Evolutionary conservation across 1,139 yeast species (phyloP).

Genomic region (Yamadazyma siamensis): DNA sequence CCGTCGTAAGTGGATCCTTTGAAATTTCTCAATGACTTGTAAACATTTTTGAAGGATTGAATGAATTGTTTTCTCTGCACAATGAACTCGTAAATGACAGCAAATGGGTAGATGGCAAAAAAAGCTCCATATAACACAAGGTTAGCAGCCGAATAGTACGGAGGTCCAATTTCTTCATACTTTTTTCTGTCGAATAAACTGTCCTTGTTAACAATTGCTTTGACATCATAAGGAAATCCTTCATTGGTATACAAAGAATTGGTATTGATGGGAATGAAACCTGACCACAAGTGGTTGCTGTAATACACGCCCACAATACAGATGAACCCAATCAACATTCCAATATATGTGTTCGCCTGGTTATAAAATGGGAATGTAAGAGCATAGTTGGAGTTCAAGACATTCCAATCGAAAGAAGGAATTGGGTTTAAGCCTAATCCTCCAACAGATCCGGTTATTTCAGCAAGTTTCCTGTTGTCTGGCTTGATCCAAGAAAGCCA

Average conservation of each 20-base stretch:
- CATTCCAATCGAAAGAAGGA: conserved; percentile 52
- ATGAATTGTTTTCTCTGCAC: conserved; percentile 23
- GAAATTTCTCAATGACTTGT: conserved; percentile 16
- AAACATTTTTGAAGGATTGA: conserved; percentile 11
- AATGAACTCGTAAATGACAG: conserved; percentile 42
- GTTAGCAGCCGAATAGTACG: conserved; percentile 37
- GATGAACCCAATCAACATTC: conserved; percentile 41
- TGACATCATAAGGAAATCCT: conserved; percentile 41
- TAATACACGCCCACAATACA: conserved; percentile 46
- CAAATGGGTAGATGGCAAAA: conserved; percentile 57
- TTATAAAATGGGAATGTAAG: conserved; percentile 47
- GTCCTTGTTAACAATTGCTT: conserved; percentile 33
- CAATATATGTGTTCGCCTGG: conserved; percentile 36
- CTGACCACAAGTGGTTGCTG: conserved; percentile 49
- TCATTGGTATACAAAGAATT: conserved; percentile 43
- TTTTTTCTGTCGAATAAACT: conserved; percentile 38
- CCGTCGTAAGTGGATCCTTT: conserved; percentile 42
- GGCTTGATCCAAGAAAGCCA: conserved; percentile 41
- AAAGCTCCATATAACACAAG: conserved; percentile 53
- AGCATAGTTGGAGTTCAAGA: conserved; percentile 20
- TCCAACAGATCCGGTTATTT: conserved; percentile 49
- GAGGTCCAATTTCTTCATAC: conserved; percentile 47
- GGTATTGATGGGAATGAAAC: conserved; percentile 53
- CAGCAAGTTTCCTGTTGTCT: conserved; percentile 37
- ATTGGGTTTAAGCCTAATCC: conserved; percentile 64